A percentile compares a stretch with the other conserved stretches of the same genome.
Evolutionary conservation across 2,329 filamentous ascomycete species (phyloP).

Genomic region (Phialophora chinensis): DNA sequence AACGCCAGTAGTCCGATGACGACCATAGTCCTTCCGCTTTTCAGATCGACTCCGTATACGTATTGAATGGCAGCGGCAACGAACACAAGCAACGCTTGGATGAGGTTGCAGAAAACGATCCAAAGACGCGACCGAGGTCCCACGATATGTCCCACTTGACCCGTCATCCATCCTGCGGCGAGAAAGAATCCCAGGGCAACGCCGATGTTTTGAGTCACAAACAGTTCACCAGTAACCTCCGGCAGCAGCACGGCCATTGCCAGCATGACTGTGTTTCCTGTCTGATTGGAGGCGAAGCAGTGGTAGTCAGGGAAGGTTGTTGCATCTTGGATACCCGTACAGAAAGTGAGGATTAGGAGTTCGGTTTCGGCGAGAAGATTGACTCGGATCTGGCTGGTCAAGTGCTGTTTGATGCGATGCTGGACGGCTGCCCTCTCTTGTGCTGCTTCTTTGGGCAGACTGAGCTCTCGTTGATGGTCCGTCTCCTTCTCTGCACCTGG

Average conservation of each 20-base stretch:
- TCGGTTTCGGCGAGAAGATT: slow-evolving; percentile 42
- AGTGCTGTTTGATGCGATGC: slow-evolving; percentile 20
- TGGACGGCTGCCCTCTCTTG: neutral
- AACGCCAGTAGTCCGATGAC: slow-evolving; percentile 61
- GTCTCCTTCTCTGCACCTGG: slow-evolving; percentile 2
- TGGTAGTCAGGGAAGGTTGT: slow-evolving; percentile 66
- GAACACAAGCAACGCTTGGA: slow-evolving; percentile 64
- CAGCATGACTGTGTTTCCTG: slow-evolving; percentile 68
- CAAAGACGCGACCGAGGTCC: slow-evolving; percentile 59
- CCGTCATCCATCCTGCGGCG: slow-evolving; percentile 60
- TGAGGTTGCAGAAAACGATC: slow-evolving; percentile 60
- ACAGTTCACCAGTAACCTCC: slow-evolving; percentile 55
- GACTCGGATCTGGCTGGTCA: slow-evolving; percentile 29
- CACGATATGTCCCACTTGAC: slow-evolving; percentile 62
- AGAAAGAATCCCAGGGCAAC: slow-evolving; percentile 63
- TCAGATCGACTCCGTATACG: slow-evolving; percentile 45
- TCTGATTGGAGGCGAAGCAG: slow-evolving; percentile 70
- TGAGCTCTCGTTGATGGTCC: neutral
- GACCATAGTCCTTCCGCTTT: slow-evolving; percentile 50
- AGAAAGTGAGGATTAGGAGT: slow-evolving; percentile 49
- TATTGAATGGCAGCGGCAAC: slow-evolving; percentile 51
- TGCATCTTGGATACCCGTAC: slow-evolving; percentile 58
- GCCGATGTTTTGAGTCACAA: slow-evolving; percentile 61
- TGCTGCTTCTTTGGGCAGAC: neutral
- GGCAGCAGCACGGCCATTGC: slow-evolving; percentile 56